Percentiles rank a stretch among this genome's conserved stretches.
Conservation (phyloP, 345 rosid genomes). For the Mercurialis annua region DNA sequence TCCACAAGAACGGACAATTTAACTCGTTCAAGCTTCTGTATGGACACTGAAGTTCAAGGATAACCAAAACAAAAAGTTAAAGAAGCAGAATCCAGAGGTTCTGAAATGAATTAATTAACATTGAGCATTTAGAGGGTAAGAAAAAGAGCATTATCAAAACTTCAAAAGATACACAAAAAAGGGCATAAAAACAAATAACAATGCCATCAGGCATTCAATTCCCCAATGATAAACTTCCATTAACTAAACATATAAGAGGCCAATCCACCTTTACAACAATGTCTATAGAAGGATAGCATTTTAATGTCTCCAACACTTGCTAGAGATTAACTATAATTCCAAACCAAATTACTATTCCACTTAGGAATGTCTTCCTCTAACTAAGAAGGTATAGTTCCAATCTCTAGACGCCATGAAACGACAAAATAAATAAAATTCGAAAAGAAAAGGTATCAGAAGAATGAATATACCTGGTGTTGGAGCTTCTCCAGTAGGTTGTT, state of each 20-base stretch:
- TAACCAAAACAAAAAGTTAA: background rate
- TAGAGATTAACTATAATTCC: no score
- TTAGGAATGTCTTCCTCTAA: no score
- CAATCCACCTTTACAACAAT: background rate
- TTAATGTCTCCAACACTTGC: no score
- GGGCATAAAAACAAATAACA: background rate
- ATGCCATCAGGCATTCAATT: background rate
- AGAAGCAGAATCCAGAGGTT: background rate
- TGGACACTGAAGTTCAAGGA: background rate
- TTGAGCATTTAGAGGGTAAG: background rate
- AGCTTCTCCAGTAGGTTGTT: slow-evolving; percentile 25
- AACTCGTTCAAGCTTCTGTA: slow-evolving; percentile 25
- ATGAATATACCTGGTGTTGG: slow-evolving; percentile 31
- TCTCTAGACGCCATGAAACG: background rate
- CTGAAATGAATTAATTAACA: background rate
- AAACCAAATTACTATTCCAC: no score
- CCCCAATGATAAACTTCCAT: background rate
- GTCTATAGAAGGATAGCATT: background rate
- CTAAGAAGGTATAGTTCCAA: no score
- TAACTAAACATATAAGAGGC: background rate
- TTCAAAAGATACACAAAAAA: background rate
- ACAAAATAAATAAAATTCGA: background rate
- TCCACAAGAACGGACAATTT: slow-evolving; percentile 44
- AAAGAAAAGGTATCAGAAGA: background rate
- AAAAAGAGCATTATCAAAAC: no score